Base-by-base conservation (phyloP, 2,329 filamentous ascomycete species). In the Orbilia javanica region DNA sequence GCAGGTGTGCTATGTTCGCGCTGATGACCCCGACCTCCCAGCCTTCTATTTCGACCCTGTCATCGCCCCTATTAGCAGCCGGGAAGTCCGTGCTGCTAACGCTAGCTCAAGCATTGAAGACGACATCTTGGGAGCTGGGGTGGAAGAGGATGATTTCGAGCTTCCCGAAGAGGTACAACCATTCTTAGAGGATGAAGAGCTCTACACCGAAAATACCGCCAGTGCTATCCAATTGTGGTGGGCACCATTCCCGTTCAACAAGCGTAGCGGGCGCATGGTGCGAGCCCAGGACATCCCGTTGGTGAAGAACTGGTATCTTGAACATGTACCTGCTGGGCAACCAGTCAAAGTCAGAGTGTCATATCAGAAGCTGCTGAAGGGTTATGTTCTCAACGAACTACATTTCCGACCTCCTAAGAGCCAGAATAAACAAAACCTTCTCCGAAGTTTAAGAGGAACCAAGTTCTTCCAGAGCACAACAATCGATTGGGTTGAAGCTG, bases 381-480 rank as follows among this genome's bases (percentile, higher is more conserved):
- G 93, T 2, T 99, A 91, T 81, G 96, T 99, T 18, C 88, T 99
- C 80, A 99, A 99, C 81, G 95, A 98, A 85, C 87, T 99, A 55
- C 96, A 99, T 85, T 96, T 95, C 86, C 96, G 94, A 85, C 93
- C 92, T 80, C 93, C 95, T 5, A 98, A 99, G 87, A 93, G 96
- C 3, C 91, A 97, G 81, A 97, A 94, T 86, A 97, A 95, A 83
- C 96, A 99, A 83, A 93, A 96, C 82, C 85, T 99, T 73, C 89
- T 98, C 83, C 90, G 90, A 82, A 96, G 93, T 7, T 85, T 99
- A 80, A 98, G 97, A 85, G 91, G 93, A 81, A 99, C 96, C 57
- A 99, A 99, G 83, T 99, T 99, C 86, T 99, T 99, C 88, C 96
- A 99, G 85, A 96, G 98, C 85, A 99, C 96, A 2, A 97, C 93